Conservation (phyloP, 768 basidiomycete genomes). For the Russula emetica region DNA sequence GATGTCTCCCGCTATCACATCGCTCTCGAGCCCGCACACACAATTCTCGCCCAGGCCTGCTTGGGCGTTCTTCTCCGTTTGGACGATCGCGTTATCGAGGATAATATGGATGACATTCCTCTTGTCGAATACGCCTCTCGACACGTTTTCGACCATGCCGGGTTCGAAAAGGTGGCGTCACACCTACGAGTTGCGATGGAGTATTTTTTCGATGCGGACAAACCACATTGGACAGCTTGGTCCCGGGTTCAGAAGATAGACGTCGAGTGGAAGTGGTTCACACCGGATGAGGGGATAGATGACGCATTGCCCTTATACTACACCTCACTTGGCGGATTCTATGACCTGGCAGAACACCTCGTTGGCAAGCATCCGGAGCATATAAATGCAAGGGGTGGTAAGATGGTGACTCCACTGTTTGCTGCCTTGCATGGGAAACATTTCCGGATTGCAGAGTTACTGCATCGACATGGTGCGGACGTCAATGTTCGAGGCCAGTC, state of each 20-base stretch:
- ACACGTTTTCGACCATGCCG: constrained; percentile 5
- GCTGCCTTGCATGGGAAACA: background rate
- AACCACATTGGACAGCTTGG: constrained; percentile 10
- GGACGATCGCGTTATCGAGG: background rate
- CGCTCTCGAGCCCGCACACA: background rate
- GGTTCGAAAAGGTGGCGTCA: background rate
- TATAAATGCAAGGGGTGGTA: background rate
- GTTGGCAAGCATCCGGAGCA: background rate
- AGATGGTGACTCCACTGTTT: background rate
- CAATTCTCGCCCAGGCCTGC: constrained; percentile 5
- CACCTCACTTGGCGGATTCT: constrained; percentile 5
- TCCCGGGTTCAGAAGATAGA: background rate
- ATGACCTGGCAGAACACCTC: background rate
- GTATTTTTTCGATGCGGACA: constrained; percentile 1
- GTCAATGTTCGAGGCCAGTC: background rate
- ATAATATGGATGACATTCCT: background rate
- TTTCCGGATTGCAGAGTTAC: background rate
- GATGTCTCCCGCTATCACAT: constrained; percentile 3
- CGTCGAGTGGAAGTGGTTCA: accelerated
- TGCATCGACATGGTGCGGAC: background rate
- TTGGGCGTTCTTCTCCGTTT: background rate
- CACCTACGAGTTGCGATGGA: background rate
- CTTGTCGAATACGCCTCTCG: background rate
- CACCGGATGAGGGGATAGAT: accelerated
- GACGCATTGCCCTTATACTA: background rate